phyloP scores from a whole-genome alignment of 1,139 yeast genomes.

The Saccharomyces pastorianus region DNA sequence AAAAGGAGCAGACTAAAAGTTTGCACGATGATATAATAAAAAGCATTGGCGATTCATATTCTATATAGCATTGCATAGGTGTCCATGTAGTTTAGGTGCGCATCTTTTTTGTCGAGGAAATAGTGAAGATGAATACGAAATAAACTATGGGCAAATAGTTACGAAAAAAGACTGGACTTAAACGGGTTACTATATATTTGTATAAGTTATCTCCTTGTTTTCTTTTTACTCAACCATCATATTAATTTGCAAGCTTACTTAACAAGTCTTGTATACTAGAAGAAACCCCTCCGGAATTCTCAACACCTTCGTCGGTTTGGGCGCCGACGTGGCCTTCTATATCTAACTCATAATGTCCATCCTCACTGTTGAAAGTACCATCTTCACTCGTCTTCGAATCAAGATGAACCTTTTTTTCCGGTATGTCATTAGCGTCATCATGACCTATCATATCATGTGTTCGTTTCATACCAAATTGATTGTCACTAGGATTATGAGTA shows the following conservation, averaged over 20 bases:
- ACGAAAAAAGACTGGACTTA: not conserved
- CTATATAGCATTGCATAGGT: not conserved
- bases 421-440: not conserved
- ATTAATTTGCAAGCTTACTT: slow-evolving; percentile 29
- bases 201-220: not conserved
- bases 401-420: not conserved
- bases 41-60: slow-evolving; percentile 24
- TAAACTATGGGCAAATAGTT: not conserved
- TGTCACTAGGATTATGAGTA: slow-evolving; percentile 1
- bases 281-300: slow-evolving; percentile 11
- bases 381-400: slow-evolving; percentile 3
- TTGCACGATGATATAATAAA: slow-evolving; percentile 17
- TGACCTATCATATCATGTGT: not conserved
- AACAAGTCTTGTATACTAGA: slow-evolving; percentile 30
- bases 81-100: not conserved
- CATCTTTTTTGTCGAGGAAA: not conserved
- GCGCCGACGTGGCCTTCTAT: not conserved
- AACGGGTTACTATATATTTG: not conserved
- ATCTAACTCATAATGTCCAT: slow-evolving; percentile 7
- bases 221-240: not conserved
- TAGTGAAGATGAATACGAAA: not conserved
- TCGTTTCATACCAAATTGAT: not conserved
- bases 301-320: slow-evolving; percentile 3
- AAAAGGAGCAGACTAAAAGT: slow-evolving; percentile 11
- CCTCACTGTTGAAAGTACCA: slow-evolving; percentile 6